Conservation (phyloP, 2,329 filamentous ascomycete genomes). For the Epichloe sp. region DNA sequence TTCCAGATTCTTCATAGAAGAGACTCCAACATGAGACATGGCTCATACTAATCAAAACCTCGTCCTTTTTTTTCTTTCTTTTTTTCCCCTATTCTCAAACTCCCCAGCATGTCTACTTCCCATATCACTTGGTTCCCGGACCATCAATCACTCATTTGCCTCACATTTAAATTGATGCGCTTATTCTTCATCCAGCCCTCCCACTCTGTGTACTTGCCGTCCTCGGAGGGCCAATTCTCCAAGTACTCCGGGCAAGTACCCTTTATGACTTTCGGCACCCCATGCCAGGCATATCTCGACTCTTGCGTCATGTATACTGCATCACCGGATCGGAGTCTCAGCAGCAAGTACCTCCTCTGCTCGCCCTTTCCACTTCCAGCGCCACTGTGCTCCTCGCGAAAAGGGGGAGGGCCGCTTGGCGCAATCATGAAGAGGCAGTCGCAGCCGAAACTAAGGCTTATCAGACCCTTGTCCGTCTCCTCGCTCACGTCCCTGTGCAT, state of each 20-base stretch:
- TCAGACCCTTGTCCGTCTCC: conserved; percentile 60
- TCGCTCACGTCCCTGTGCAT: conserved; percentile 92
- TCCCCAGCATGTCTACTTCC: no score
- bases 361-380: conserved; percentile 8
- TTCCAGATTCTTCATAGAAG: no score
- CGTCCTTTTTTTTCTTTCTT: neutral
- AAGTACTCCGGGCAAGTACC: conserved; percentile 68
- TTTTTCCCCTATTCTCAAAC: neutral
- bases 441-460: conserved; percentile 82
- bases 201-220: conserved; percentile 52
- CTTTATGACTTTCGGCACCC: conserved; percentile 73
- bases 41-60: no score
- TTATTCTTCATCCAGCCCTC: conserved; percentile 80
- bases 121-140: neutral
- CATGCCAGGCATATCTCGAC: conserved; percentile 87
- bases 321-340: conserved; percentile 72
- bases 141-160: conserved; percentile 60
- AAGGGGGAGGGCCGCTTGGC: conserved; percentile 28
- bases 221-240: conserved; percentile 55
- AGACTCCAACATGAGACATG: no score
- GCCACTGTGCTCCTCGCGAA: conserved; percentile 11
- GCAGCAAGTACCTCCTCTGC: conserved; percentile 38
- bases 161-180: conserved; percentile 81
- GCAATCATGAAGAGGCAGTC: conserved; percentile 81
- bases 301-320: conserved; percentile 77